Conservation (phyloP, 352 stramenopile genomes). For the Blastocystis hominis region DNA sequence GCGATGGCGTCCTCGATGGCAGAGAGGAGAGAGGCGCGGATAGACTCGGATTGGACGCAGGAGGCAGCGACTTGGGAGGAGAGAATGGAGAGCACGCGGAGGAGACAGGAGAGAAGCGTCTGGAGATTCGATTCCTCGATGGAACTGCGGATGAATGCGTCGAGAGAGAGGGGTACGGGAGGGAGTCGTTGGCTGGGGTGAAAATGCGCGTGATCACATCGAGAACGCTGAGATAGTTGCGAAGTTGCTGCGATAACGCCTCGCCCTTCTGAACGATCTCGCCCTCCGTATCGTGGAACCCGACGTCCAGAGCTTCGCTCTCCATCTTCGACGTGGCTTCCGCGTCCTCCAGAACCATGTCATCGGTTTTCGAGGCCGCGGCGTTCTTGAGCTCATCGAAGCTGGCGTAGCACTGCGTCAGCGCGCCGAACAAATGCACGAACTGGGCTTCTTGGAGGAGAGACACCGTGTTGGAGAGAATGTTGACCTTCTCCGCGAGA, state of each 20-base stretch:
- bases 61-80: neutral
- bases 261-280: neutral
- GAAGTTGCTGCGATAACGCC: neutral
- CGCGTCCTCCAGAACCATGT: neutral
- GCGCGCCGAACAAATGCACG: neutral
- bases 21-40: neutral
- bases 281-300: neutral
- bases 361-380: neutral
- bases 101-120: neutral
- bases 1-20: neutral
- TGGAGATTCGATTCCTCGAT: neutral
- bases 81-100: neutral
- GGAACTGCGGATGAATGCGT: neutral
- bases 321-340: neutral
- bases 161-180: neutral
- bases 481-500: neutral
- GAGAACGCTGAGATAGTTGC: neutral
- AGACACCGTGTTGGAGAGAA: neutral
- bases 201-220: conserved; percentile 15
- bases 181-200: neutral
- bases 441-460: neutral
- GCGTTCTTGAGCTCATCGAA: neutral
- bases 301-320: neutral
- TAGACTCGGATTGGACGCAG: neutral
- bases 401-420: neutral